Conservation (phyloP, 2,329 filamentous ascomycete genomes). For the Coccinonectria pachysandricola region DNA sequence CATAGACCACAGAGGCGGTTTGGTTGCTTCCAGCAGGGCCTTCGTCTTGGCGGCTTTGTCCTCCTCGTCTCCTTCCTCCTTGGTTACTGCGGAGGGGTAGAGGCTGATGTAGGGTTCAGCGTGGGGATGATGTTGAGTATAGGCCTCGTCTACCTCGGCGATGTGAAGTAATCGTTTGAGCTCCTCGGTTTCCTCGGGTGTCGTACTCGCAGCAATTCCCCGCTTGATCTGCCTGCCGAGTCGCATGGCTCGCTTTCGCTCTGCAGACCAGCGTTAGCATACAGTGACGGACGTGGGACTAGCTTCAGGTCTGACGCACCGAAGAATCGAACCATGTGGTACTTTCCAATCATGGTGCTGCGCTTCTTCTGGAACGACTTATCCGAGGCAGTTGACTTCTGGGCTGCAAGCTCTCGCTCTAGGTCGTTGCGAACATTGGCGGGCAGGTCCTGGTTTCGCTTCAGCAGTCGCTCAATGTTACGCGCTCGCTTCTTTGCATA, state of each 20-base stretch:
- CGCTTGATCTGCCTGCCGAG: conserved; percentile 55
- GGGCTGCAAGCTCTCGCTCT: conserved; percentile 60
- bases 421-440: conserved; percentile 58
- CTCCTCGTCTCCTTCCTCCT: conserved; percentile 28
- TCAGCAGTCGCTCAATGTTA: conserved; percentile 56
- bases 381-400: conserved; percentile 52
- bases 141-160: conserved; percentile 65
- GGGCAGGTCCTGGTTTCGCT: conserved; percentile 51
- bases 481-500: conserved; percentile 63
- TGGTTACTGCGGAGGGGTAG: conserved; percentile 31
- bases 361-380: conserved; percentile 50
- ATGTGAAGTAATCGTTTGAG: conserved; percentile 52
- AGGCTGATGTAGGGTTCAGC: conserved; percentile 60
- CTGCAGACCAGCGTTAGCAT: conserved; percentile 29
- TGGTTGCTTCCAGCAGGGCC: conserved; percentile 34
- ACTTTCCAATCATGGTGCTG: conserved; percentile 63
- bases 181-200: conserved; percentile 38
- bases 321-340: conserved; percentile 79
- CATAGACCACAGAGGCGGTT: conserved; percentile 55
- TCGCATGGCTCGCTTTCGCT: conserved; percentile 62
- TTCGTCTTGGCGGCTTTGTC: conserved; percentile 28
- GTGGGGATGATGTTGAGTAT: conserved; percentile 62
- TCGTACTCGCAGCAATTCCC: conserved; percentile 41
- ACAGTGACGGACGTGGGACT: not conserved
- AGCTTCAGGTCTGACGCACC: too few species aligned